These are phyloP conservation scores for Hemileia vastatrix DNA, from an alignment of 1,284 basidiomycete species.

Conservation along the genomic window DNA sequence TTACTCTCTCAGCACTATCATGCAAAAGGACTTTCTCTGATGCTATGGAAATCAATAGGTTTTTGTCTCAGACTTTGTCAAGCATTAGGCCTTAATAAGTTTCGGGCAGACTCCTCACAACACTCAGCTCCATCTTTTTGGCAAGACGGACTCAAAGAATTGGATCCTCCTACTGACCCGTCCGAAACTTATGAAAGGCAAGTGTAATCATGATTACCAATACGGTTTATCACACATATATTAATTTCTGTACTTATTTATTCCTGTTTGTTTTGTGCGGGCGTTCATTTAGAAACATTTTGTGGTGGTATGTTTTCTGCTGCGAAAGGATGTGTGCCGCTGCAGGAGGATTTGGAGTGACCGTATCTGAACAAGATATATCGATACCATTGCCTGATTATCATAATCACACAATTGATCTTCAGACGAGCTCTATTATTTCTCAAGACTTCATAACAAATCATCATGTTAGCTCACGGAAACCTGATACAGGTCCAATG, in stretches of 20 bases:
- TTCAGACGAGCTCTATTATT: no score
- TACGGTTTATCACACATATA: not conserved
- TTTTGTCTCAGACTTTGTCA: slow-evolving; percentile 13
- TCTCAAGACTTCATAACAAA: no score
- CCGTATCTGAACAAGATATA: slow-evolving; percentile 12
- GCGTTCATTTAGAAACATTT: slow-evolving; percentile 6
- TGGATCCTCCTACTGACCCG: not conserved
- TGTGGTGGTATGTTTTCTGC: slow-evolving; percentile 23
- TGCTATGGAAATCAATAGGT: slow-evolving; percentile 22
- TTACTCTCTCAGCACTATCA: slow-evolving; percentile 16
- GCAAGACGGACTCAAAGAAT: slow-evolving; percentile 4
- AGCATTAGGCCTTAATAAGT: slow-evolving; percentile 6
- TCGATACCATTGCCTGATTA: no score
- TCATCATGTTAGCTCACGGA: no score
- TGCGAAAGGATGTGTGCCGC: slow-evolving; percentile 19
- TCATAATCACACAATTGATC: no score
- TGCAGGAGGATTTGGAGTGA: slow-evolving; percentile 13
- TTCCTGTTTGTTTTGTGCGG: not conserved
- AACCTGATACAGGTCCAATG: no score
- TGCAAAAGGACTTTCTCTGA: slow-evolving; percentile 9
- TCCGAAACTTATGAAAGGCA: not conserved
- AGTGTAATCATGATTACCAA: not conserved
- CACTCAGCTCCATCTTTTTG: not conserved
- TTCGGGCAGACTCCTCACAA: not conserved
- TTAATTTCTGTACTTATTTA: no score